These are phyloP conservation scores for Circinella minor DNA, from an alignment of 371 early-diverging fungal species.

Conservation along the genomic window DNA sequence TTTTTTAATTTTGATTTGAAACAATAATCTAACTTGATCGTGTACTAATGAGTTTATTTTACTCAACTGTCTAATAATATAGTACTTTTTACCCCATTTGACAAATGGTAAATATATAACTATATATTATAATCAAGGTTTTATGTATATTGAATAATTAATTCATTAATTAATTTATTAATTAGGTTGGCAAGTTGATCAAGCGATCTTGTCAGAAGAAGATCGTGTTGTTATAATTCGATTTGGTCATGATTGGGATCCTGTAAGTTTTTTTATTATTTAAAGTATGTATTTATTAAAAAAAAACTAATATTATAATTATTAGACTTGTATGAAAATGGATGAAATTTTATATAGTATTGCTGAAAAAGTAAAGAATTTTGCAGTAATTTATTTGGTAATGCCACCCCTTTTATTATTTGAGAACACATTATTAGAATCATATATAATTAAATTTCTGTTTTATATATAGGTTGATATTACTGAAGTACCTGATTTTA, in stretches of 20 bases:
- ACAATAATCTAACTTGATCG: no score
- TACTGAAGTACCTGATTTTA: conserved; percentile 89
- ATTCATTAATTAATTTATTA: neutral
- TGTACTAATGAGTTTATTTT: neutral
- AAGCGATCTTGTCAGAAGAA: conserved; percentile 97
- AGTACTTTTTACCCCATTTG: conserved; percentile 82
- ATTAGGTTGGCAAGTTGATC: conserved; percentile 97
- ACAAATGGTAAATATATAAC: conserved; percentile 59
- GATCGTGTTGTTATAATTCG: conserved; percentile 96
- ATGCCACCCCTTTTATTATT: neutral
- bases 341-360: conserved; percentile 93
- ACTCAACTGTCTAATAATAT: neutral
- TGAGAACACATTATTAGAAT: neutral
- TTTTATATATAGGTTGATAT: conserved; percentile 66
- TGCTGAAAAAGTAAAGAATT: conserved; percentile 96
- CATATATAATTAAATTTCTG: neutral
- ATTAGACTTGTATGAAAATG: conserved; percentile 91
- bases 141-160: neutral
- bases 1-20: no score
- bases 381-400: conserved; percentile 94
- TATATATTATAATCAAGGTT: neutral
- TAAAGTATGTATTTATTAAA: neutral
- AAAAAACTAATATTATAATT: neutral
- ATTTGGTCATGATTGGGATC: conserved; percentile 98
- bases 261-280: conserved; percentile 26